Evolutionary conservation across 2,329 filamentous ascomycete species (phyloP).

Genomic region (Lasiodiplodia sp.): DNA sequence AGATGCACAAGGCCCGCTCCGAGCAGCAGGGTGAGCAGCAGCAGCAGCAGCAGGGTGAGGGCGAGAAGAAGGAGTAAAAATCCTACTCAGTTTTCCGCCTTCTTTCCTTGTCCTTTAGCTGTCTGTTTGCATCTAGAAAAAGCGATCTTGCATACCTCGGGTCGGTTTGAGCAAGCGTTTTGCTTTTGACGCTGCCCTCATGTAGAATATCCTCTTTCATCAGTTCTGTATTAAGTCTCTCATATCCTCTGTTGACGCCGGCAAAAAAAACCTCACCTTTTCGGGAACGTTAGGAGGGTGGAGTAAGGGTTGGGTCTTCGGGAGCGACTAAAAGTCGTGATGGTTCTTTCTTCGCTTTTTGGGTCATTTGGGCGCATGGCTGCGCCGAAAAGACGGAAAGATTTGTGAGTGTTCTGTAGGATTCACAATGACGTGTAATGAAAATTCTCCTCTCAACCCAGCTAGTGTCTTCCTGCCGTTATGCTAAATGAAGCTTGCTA

Average conservation of each 20-base stretch:
- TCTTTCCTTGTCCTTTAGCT: slow-evolving; percentile 7
- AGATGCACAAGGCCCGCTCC: slow-evolving; percentile 96
- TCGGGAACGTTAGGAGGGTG: slow-evolving; percentile 25
- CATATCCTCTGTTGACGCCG: slow-evolving; percentile 26
- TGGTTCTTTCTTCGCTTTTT: slow-evolving; percentile 25
- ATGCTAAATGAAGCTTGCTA: background rate
- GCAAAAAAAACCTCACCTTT: slow-evolving; percentile 24
- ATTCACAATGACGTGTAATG: slow-evolving; percentile 27
- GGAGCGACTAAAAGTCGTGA: slow-evolving; percentile 25
- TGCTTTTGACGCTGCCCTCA: slow-evolving; percentile 20
- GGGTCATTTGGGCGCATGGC: slow-evolving; percentile 14
- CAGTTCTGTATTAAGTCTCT: slow-evolving; percentile 24
- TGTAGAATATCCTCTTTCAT: slow-evolving; percentile 30
- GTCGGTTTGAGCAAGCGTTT: slow-evolving; percentile 18
- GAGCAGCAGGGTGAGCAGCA: slow-evolving; percentile 58
- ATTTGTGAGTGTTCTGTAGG: slow-evolving; percentile 19
- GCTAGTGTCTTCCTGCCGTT: background rate
- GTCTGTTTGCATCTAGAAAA: slow-evolving; percentile 27
- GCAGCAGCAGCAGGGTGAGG: slow-evolving; percentile 36
- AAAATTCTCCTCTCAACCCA: slow-evolving; percentile 28
- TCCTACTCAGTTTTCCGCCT: background rate
- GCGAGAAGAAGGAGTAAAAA: slow-evolving; percentile 31
- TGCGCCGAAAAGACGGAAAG: slow-evolving; percentile 12
- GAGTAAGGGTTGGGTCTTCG: slow-evolving; percentile 21
- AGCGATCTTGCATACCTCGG: slow-evolving; percentile 30